phyloP scores from a whole-genome alignment of 768 basidiomycete species.

The Filobasidium floriforme region DNA sequence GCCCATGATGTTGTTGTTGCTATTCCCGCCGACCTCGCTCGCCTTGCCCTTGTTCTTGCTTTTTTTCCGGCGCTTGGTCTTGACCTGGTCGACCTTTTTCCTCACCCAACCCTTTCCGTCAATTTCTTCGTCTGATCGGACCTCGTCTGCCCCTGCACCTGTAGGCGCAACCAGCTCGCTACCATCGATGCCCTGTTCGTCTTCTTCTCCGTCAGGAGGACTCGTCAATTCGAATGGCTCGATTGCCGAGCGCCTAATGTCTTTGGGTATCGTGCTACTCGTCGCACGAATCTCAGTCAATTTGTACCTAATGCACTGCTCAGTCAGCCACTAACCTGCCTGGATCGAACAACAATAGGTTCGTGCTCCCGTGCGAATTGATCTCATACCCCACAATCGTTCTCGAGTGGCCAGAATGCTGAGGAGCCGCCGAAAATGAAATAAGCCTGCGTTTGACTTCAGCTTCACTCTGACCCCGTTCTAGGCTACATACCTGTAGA shows the following conservation, averaged over 20 bases:
- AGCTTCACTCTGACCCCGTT: neutral
- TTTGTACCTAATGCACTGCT: too few species aligned
- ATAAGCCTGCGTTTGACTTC: neutral
- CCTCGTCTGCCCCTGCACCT: too few species aligned
- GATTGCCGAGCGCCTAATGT: constrained; percentile 8
- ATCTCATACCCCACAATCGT: constrained; percentile 78
- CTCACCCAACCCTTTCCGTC: constrained; percentile 33
- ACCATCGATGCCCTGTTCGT: neutral
- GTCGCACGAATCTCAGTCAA: constrained; percentile 27
- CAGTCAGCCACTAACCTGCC: constrained; percentile 42
- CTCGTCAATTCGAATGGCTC: constrained; percentile 14
- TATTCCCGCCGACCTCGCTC: neutral
- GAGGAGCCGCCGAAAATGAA: constrained; percentile 28
- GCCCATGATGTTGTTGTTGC: neutral
- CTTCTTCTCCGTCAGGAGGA: neutral
- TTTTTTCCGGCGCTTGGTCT: neutral
- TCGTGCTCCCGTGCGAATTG: constrained; percentile 53
- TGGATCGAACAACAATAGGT: constrained; percentile 72
- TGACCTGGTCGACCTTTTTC: constrained; percentile 23
- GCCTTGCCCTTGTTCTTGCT: neutral
- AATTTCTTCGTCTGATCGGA: constrained; percentile 29
- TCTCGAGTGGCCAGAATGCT: constrained; percentile 78
- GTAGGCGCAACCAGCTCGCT: neutral
- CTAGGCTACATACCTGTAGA: constrained; percentile 47
- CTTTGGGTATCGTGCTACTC: constrained; percentile 18